Evolutionary conservation across 345 rosid genomes (phyloP).

Genomic region (Orychophragmus violaceus): DNA sequence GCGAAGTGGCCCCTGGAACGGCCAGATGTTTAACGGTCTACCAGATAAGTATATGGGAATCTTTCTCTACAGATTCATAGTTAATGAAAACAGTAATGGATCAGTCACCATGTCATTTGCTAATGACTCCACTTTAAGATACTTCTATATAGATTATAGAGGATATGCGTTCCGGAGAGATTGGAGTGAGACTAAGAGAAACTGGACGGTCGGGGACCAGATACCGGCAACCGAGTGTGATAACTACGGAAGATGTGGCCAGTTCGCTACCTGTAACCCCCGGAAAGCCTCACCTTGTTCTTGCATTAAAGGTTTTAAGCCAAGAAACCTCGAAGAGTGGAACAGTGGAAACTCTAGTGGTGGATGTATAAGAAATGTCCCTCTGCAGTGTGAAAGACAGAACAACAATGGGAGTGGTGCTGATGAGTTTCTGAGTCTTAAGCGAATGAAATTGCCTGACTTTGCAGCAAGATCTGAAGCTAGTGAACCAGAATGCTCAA

Average conservation of each 20-base stretch:
- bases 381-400: conserved; percentile 32
- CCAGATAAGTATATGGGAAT: conserved; percentile 14
- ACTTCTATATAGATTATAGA: conserved; percentile 24
- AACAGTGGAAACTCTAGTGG: conserved; percentile 36
- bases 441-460: conserved; percentile 39
- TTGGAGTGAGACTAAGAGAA: conserved; percentile 17
- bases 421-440: conserved; percentile 39
- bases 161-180: conserved; percentile 8
- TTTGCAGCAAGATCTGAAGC: conserved; percentile 26
- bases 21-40: conserved; percentile 33
- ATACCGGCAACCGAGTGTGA: conserved; percentile 35
- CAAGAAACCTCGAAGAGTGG: conserved; percentile 39
- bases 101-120: conserved; percentile 11
- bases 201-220: not conserved
- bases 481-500: conserved; percentile 32
- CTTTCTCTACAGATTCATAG: conserved; percentile 24
- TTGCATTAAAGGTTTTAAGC: conserved; percentile 48
- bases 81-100: conserved; percentile 22
- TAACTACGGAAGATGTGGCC: conserved; percentile 44
- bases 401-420: conserved; percentile 16
- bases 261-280: conserved; percentile 36
- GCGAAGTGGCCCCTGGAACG: conserved; percentile 62
- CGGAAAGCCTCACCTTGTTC: conserved; percentile 35
- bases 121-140: not conserved
- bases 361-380: conserved; percentile 42